Conservation (phyloP, 495 filamentous ascomycete genomes). For the Penicillium canariense region DNA sequence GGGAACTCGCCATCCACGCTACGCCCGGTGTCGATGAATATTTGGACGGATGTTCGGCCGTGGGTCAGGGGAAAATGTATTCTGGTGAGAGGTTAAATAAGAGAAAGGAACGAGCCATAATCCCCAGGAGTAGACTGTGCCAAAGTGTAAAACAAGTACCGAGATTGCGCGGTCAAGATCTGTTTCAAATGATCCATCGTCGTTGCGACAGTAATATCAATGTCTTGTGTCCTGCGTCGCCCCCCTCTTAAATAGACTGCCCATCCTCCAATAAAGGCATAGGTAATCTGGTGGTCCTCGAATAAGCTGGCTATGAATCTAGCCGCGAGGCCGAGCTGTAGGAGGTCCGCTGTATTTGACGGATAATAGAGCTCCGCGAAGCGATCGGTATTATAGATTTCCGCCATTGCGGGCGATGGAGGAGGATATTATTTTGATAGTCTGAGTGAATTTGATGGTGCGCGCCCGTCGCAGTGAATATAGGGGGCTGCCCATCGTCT, state of each 20-base stretch:
- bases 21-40: conserved; percentile 23
- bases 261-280: conserved; percentile 26
- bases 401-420: conserved; percentile 16
- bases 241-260: conserved; percentile 22
- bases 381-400: conserved; percentile 26
- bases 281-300: conserved; percentile 20
- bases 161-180: conserved; percentile 20
- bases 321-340: conserved; percentile 23
- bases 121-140: neutral
- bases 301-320: conserved; percentile 23
- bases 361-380: conserved; percentile 27
- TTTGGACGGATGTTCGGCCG: conserved; percentile 21
- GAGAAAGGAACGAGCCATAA: neutral
- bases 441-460: conserved; percentile 4
- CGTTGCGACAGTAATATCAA: conserved; percentile 22
- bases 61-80: conserved; percentile 23
- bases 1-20: conserved; percentile 21
- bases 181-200: conserved; percentile 22
- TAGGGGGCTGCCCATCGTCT: conserved; percentile 9
- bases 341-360: conserved; percentile 23
- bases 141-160: conserved; percentile 16
- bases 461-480: conserved; percentile 2
- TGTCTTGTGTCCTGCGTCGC: conserved; percentile 20
- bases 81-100: conserved; percentile 11
- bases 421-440: neutral